Base-by-base conservation (phyloP, 78 protist genomes). In the Bigelowiella natans region DNA sequence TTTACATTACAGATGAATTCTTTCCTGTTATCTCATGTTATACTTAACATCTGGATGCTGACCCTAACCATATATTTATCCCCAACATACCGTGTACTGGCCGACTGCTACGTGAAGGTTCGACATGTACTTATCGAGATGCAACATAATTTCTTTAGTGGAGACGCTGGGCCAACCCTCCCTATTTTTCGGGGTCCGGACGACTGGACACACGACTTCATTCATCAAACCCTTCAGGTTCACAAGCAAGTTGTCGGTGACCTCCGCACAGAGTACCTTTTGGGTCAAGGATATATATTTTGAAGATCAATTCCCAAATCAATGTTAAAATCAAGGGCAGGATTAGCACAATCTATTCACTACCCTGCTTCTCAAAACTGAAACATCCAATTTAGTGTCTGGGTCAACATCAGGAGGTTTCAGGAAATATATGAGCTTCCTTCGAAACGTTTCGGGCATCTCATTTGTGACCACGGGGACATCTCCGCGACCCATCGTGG, bases 81-180 rank as follows among this genome's bases (percentile, higher is more conserved):
- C 38, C 26, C 64, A 26, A 7, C 1, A 3, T 31, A 0, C 90
- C 83, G 37, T 28, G 39, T 36, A 0, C 83, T 88, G 90, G 37
- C 90, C 90, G 3, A 89, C 73, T 29, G 91, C 37, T 2, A 89
- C 91, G 86, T 36, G 37, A 11, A 38, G 29, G 31, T 31, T 31
- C 37, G 86, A 64, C 36, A 86, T 2, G 63, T 85, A 86, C 34
- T 36, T 29, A 31, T 90, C 86, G 11, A 90, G 11, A 29, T 40
- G 11, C 2, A 85, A 87, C n/a, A 51, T 40, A 2, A 90, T 85
- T 51, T 90, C 92, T 36, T 86, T 40, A 7, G 90, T 1, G 30
- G 85, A 39, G 51, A 90, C 92, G n/a, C 40, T 83, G 1, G 92
- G 92, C 92, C 89, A 86, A 0, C 89, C 93, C 39, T 37, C 90